Base-by-base conservation (phyloP, 106 monocot genomes). In the Dendrobium nobile region DNA sequence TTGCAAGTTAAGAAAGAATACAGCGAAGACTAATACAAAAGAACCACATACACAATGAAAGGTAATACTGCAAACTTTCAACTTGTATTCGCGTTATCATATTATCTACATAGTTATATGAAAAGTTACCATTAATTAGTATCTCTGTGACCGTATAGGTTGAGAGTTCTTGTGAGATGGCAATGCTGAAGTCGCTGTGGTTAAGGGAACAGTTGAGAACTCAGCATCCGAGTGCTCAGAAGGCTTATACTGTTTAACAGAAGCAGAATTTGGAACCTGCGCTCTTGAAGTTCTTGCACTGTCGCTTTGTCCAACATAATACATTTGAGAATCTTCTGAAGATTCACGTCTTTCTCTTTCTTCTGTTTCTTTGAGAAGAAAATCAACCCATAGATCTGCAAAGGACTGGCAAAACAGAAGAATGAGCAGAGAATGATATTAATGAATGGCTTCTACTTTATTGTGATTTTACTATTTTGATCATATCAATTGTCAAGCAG, bases 361-460 rank as follows among this genome's bases (percentile, higher is more conserved):
- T 81, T 95, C 95, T 0, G 88, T 87, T 82, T 93, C 95, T 80
- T 99, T 99, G 83, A 99, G 91, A 85, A 99, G 95, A 79, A 95
- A 99, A 82, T 99, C 99, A 84, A 99, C 99, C 99, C 99, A 99
- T 16, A 99, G 85, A 72, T 95, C 99, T 75, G 99, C 88, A 82
- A 99, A 99, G 11, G 99, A 99, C 91, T 99, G 90, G 17, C 59
- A 33, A 26, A 40, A 77, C 27, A 64, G 37, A 79, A 72, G 75
- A 33, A 42, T 1, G 20, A 56, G 28, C 9, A 75, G 28, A 45
- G 44, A 0, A 18, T 19, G 0, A 28, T 31, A 3, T 17, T n/a
- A 75, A 10, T 18, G 10, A 77, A 70, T 33, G 15, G 18, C 13
- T 54, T 54, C 54, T 54, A 16, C 54, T 16, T 54, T 54, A 16